Conservation (phyloP, 371 early-diverging fungal genomes). For the Mortierella sp. region DNA sequence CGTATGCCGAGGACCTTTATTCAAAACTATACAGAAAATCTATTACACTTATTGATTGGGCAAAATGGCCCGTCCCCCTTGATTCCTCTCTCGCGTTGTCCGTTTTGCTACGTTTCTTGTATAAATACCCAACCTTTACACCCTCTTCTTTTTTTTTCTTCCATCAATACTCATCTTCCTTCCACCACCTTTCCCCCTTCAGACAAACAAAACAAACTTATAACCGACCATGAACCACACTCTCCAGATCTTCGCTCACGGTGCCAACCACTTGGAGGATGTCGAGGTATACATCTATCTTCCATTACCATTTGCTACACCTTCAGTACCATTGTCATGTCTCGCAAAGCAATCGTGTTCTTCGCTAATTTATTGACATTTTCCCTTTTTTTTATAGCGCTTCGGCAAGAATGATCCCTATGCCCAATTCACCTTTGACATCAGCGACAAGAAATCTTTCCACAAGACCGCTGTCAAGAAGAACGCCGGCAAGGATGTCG, state of each 20-base stretch:
- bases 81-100: neutral
- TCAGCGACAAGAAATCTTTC: slow-evolving; percentile 52
- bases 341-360: neutral
- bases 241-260: slow-evolving; percentile 25
- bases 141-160: neutral
- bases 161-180: neutral
- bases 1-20: no score
- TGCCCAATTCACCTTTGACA: slow-evolving; percentile 16
- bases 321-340: no score
- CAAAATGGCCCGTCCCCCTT: no score
- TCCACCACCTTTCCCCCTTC: neutral
- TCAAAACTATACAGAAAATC: no score
- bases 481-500: slow-evolving; percentile 60
- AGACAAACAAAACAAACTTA: slow-evolving; percentile 8
- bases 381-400: slow-evolving; percentile 9
- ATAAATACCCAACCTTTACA: neutral
- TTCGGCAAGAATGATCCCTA: slow-evolving; percentile 54
- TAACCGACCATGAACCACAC: slow-evolving; percentile 30
- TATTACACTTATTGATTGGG: no score
- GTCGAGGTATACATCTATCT: slow-evolving; percentile 29
- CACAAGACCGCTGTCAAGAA: slow-evolving; percentile 56
- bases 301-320: neutral
- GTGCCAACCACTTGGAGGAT: slow-evolving; percentile 29
- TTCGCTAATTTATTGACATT: neutral
- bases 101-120: neutral